These are phyloP conservation scores for Acidomyces sp. DNA, from an alignment of 495 filamentous ascomycete genomes.

Conservation along the genomic window DNA sequence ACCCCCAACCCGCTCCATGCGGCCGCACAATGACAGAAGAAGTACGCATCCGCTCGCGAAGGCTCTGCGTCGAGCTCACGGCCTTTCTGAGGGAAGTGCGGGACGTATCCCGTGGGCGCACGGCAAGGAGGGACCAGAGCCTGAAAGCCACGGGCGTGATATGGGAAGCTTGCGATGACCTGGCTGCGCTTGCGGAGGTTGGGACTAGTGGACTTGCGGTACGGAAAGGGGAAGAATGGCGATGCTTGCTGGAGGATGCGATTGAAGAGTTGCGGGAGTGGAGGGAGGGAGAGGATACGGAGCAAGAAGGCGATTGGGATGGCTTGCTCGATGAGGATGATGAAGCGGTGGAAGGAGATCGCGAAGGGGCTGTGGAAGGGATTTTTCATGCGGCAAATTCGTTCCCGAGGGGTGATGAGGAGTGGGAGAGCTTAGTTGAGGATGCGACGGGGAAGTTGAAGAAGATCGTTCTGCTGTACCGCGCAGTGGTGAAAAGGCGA, in stretches of 20 bases:
- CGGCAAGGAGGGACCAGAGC: conserved; percentile 35
- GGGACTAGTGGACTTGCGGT: conserved; percentile 42
- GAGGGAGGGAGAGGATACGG: conserved; percentile 40
- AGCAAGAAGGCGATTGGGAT: conserved; percentile 35
- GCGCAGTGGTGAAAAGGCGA: conserved; percentile 47
- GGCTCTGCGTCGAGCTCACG: conserved; percentile 36
- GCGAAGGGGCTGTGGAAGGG: conserved; percentile 30
- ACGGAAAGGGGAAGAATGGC: conserved; percentile 36
- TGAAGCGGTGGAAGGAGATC: conserved; percentile 32
- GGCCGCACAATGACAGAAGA: conserved; percentile 15
- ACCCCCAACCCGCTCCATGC: conserved; percentile 2
- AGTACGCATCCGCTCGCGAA: conserved; percentile 27
- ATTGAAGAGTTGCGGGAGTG: conserved; percentile 75
- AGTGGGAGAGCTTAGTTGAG: conserved; percentile 46
- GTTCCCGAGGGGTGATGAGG: conserved; percentile 41
- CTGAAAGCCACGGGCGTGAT: conserved; percentile 46
- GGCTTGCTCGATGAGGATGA: conserved; percentile 34
- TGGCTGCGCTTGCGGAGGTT: conserved; percentile 46
- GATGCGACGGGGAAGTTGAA: conserved; percentile 42
- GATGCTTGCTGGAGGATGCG: conserved; percentile 64
- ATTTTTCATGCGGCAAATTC: conserved; percentile 42
- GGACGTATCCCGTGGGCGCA: conserved; percentile 28
- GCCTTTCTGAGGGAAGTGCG: conserved; percentile 31
- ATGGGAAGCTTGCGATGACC: conserved; percentile 61
- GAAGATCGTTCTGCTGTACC: conserved; percentile 44